Percentiles rank a stretch among this genome's conserved stretches.
Evolutionary conservation across 495 filamentous ascomycete genomes (phyloP).

Genomic region (Aspergillus carlsbadensis): DNA sequence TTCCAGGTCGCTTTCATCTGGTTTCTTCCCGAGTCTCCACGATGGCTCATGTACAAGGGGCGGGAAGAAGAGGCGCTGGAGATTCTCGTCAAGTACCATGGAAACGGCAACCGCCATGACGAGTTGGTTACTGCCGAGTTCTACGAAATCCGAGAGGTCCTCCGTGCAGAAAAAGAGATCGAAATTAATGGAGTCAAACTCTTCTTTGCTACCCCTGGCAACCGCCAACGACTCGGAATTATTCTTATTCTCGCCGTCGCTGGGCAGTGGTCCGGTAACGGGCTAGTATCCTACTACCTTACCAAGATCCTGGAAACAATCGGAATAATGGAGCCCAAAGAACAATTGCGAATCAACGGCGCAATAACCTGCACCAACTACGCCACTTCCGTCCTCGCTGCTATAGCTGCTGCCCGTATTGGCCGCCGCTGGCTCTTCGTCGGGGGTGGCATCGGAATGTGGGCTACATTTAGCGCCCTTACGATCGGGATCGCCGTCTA

Average conservation of each 20-base stretch:
- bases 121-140: background rate
- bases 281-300: background rate
- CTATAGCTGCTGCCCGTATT: background rate
- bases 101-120: background rate
- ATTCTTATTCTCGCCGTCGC: background rate
- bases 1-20: background rate
- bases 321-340: background rate
- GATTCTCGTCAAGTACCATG: background rate
- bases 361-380: background rate
- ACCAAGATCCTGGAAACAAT: background rate
- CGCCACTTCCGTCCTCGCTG: background rate
- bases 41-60: background rate
- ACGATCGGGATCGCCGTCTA: background rate
- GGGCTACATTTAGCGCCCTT: background rate
- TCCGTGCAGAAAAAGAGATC: background rate
- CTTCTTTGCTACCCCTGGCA: background rate
- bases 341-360: background rate
- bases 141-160: background rate
- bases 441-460: background rate
- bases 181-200: background rate
- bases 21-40: background rate
- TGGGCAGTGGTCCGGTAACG: background rate
- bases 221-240: background rate
- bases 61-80: background rate
- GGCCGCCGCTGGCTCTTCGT: background rate